These are phyloP conservation scores for Hawksworthiomyces lignivorus DNA, from an alignment of 2,329 filamentous ascomycete species.

Conservation along the genomic window DNA sequence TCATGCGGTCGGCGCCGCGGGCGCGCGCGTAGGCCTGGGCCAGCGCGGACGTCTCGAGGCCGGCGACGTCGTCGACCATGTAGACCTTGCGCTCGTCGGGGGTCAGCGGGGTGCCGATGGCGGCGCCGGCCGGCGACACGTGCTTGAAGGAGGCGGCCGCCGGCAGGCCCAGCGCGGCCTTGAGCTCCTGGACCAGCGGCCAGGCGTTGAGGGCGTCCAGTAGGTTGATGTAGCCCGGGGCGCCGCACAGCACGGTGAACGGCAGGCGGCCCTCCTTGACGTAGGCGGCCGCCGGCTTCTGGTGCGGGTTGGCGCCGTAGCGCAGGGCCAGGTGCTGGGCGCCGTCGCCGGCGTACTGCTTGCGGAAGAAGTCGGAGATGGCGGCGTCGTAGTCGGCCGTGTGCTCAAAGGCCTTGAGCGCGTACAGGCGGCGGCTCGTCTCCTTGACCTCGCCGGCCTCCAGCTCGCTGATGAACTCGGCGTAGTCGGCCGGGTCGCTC, in stretches of 20 bases:
- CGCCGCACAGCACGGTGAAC: conserved; percentile 87
- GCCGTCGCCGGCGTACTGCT: conserved; percentile 85
- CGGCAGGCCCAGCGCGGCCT: conserved; percentile 75
- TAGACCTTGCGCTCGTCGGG: conserved; percentile 93
- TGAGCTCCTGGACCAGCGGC: conserved; percentile 94
- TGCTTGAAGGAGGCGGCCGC: conserved; percentile 99
- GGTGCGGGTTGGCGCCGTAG: conserved; percentile 96
- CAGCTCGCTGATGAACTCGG: conserved; percentile 86
- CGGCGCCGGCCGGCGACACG: conserved; percentile 91
- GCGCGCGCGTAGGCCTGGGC: conserved; percentile 95
- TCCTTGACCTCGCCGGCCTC: conserved; percentile 81
- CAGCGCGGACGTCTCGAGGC: conserved; percentile 75
- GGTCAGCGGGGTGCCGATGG: conserved; percentile 80
- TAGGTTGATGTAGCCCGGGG: conserved; percentile 95
- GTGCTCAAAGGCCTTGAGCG: conserved; percentile 96
- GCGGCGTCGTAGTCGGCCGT: conserved; percentile 94
- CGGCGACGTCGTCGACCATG: conserved; percentile 93
- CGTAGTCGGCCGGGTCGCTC: conserved; percentile 88
- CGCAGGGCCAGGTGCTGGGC: conserved; percentile 77
- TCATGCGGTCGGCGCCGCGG: conserved; percentile 95
- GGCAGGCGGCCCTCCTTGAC: conserved; percentile 66
- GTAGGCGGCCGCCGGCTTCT: conserved; percentile 89
- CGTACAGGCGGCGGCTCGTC: conserved; percentile 77
- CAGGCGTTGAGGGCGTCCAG: conserved; percentile 94
- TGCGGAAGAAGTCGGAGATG: conserved; percentile 95